Evolutionary conservation across 768 basidiomycete species (phyloP).

Genomic region (Naganishia friedmannii): DNA sequence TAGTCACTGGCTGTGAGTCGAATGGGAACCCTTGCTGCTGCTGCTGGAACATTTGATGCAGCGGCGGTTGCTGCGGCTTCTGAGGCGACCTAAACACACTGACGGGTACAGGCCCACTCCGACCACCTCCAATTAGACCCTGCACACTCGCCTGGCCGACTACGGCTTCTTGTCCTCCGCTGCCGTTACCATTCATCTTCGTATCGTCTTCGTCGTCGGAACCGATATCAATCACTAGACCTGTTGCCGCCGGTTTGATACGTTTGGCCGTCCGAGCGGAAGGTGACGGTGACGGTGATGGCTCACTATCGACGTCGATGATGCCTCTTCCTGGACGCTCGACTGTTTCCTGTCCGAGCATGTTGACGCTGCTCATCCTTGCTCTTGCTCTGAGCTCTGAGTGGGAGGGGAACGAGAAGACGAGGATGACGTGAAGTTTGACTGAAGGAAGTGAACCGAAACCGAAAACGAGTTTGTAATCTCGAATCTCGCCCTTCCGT

Average conservation of each 20-base stretch:
- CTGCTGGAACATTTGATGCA: too few species aligned
- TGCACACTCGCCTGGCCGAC: too few species aligned
- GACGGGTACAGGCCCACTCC: background rate
- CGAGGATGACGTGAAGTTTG: too few species aligned
- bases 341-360: background rate
- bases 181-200: background rate
- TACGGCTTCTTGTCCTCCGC: too few species aligned
- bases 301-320: background rate
- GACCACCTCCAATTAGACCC: too few species aligned
- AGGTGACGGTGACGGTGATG: background rate
- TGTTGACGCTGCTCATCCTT: background rate
- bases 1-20: background rate
- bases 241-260: background rate
- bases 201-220: background rate
- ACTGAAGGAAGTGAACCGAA: too few species aligned
- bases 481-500: too few species aligned
- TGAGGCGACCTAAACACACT: background rate
- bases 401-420: too few species aligned
- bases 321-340: background rate
- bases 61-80: too few species aligned
- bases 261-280: background rate
- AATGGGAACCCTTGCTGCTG: background rate
- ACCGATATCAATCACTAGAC: constrained; percentile 9
- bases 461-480: too few species aligned
- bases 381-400: too few species aligned